Evolutionary conservation across 2,329 filamentous ascomycete genomes (phyloP).

Genomic region (Gremmenia infestans): DNA sequence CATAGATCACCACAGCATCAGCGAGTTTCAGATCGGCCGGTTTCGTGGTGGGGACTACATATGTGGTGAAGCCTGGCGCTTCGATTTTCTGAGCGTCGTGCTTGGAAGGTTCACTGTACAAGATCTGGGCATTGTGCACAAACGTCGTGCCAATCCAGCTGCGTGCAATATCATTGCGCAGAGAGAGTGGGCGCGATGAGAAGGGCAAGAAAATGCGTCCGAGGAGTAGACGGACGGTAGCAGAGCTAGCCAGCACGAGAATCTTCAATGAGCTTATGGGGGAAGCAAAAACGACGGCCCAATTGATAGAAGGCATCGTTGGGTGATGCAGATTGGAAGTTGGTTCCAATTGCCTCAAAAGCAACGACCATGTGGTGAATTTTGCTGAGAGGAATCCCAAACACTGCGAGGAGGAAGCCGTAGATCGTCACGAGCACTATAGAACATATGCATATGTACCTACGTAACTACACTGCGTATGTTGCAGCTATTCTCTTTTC

Average conservation of each 20-base stretch:
- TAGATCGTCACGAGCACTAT: too few relatives aligned
- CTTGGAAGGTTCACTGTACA: not conserved
- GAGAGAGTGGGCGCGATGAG: not conserved
- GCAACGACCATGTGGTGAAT: too few relatives aligned
- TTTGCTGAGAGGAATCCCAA: too few relatives aligned
- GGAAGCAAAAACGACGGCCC: not conserved
- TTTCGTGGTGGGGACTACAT: not conserved
- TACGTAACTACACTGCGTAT: too few relatives aligned
- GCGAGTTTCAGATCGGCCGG: not conserved
- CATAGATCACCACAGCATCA: not conserved
- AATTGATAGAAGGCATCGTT: not conserved
- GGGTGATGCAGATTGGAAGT: not conserved
- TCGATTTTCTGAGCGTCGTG: not conserved
- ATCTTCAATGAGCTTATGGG: not conserved
- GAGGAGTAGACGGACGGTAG: not conserved
- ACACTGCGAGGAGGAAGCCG: too few relatives aligned
- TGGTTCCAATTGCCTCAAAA: too few relatives aligned
- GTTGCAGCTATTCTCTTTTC: too few relatives aligned
- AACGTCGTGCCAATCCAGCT: not conserved
- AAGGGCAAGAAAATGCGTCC: not conserved
- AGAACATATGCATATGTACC: too few relatives aligned
- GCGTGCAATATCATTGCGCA: not conserved
- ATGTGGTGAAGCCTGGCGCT: not conserved
- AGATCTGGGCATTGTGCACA: not conserved
- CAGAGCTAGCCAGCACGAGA: not conserved